phyloP scores from a whole-genome alignment of 768 basidiomycete species.

The Russula vinacea region DNA sequence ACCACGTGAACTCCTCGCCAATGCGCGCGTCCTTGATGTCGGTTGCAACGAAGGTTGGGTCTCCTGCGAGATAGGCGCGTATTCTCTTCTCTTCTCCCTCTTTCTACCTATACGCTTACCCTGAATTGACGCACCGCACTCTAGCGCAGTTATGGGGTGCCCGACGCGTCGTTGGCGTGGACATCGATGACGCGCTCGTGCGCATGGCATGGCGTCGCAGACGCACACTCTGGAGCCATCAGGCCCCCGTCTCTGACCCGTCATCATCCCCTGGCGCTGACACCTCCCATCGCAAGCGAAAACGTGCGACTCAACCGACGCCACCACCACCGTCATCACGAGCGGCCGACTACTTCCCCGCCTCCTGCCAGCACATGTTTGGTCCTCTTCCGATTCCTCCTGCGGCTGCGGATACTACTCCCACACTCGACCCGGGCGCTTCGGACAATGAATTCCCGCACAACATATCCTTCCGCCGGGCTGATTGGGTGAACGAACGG shows the following conservation, averaged over 20 bases:
- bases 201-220: conserved; percentile 71
- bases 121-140: not conserved
- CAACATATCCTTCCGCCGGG: conserved; percentile 67
- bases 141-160: conserved; percentile 65
- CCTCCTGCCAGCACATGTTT: conserved; percentile 70
- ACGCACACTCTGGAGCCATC: conserved; percentile 67
- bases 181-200: conserved; percentile 75
- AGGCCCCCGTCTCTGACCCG: conserved; percentile 41
- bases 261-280: conserved; percentile 12
- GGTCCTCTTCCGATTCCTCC: conserved; percentile 70
- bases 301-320: conserved; percentile 7
- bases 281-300: conserved; percentile 26
- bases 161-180: conserved; percentile 71
- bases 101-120: not conserved
- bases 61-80: conserved; percentile 23
- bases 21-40: conserved; percentile 23
- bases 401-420: conserved; percentile 32
- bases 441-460: conserved; percentile 58
- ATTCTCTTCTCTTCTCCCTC: conserved; percentile 30
- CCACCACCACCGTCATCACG: not conserved
- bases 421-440: conserved; percentile 30
- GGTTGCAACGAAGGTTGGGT: conserved; percentile 29
- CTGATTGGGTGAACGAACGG: conserved; percentile 65
- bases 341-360: conserved; percentile 61
- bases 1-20: conserved; percentile 30